A percentile compares a stretch with the other conserved stretches of the same genome.
phyloP scores from a whole-genome alignment of 1,139 yeast genomes.

The Saccharomyces hybrid region DNA sequence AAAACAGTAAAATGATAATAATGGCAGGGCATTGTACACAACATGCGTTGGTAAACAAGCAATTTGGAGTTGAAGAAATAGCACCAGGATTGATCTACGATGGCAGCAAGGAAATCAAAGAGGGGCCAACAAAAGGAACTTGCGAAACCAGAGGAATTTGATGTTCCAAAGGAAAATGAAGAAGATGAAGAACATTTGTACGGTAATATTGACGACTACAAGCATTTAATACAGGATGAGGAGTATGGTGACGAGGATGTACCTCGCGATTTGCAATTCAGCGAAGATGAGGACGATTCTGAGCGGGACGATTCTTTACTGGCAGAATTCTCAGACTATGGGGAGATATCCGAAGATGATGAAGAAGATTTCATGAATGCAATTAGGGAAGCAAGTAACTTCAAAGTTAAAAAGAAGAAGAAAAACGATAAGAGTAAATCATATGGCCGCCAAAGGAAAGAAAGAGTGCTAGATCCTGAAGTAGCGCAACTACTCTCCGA shows the following conservation, averaged over 20 bases:
- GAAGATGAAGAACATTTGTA: slow-evolving; percentile 27
- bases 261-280: slow-evolving; percentile 9
- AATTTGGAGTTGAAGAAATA: neutral
- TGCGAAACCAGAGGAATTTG: neutral
- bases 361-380: slow-evolving; percentile 50
- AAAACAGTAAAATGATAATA: neutral
- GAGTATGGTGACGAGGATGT: slow-evolving; percentile 13
- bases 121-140: neutral
- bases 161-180: slow-evolving; percentile 7
- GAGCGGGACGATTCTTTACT: slow-evolving; percentile 26
- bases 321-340: slow-evolving; percentile 34
- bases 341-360: slow-evolving; percentile 31
- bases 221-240: slow-evolving; percentile 17
- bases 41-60: neutral
- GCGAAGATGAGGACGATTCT: slow-evolving; percentile 21
- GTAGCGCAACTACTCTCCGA: slow-evolving; percentile 54
- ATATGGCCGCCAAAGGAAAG: slow-evolving; percentile 28
- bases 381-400: slow-evolving; percentile 54
- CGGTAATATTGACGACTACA: slow-evolving; percentile 24
- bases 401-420: slow-evolving; percentile 42
- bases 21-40: neutral
- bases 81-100: neutral
- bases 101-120: neutral
- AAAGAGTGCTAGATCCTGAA: slow-evolving; percentile 57
- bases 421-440: slow-evolving; percentile 32